Evolutionary conservation across 2,329 filamentous ascomycete genomes (phyloP), one percentile per base, ranked within the genome.

Genomic region (Talaromyces sp.): DNA sequence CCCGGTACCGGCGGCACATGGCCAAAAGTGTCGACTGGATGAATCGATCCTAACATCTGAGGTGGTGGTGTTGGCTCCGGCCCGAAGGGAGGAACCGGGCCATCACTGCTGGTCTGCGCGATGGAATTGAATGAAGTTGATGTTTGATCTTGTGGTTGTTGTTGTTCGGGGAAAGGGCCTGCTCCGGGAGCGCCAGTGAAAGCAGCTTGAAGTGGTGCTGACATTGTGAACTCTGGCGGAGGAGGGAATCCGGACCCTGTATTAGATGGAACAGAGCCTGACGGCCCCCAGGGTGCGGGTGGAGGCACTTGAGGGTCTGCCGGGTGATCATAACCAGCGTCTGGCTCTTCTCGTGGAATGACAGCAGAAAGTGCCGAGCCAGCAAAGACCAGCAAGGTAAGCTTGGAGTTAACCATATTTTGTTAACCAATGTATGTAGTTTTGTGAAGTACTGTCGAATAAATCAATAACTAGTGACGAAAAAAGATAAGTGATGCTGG

Each of bases 341-440:
- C 52, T 11, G 29, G n/a, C 2, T 55, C 58, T 32, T 60, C 58
- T 56, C 53, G 52, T 43, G 41, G 58, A 38, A 56, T 43, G 17
- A 60, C 58, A 43, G 52, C 58, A 26, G 58, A 52, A 29, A 60
- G 53, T 9, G 58, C 58, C 24, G 58, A 31, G 31, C 58, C 35
- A 17, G 58, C 58, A 56, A 60, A 49, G 43, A 54, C 58, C 26
- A 60, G 43, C 17, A 60, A 31, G n/a, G 58, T 49, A 26, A 60
- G 53, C 41, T 56, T 60, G 17, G 58, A 60, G 13, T 60, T 54
- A 32, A 52, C 58, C 58, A 60, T 60, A 8, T 21, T 35, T 52
- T 14, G 6, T 26, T 27, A 55, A 35, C 10, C 19, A 50, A 19
- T 21, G 24, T 26, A 19, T 50, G 26, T 13, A 50, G 13, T 6